Percentiles rank a stretch among this genome's conserved stretches.
phyloP scores from a whole-genome alignment of 108 stramenopile genomes.

The Pseudonitzschia pungens region DNA sequence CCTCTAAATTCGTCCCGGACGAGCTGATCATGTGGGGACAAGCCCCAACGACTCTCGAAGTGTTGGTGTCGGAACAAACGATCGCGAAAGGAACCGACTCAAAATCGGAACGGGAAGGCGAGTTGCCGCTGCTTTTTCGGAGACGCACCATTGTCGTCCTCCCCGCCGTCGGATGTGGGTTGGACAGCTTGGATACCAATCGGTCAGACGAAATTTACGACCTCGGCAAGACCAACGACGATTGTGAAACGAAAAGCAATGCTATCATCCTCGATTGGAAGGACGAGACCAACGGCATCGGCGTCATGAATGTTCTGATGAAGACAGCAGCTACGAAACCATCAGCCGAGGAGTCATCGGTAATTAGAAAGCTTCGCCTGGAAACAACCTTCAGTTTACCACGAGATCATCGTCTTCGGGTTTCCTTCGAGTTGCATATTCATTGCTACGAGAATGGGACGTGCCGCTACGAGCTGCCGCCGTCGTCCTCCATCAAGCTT shows the following conservation, averaged over 20 bases:
- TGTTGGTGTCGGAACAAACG: constrained; percentile 36
- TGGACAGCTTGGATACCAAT: neutral
- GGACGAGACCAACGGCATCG: neutral
- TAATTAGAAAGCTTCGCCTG: neutral
- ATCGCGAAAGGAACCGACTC: neutral
- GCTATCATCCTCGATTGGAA: neutral
- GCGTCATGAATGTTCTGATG: neutral
- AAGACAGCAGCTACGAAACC: neutral
- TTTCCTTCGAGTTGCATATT: neutral
- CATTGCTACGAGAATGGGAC: neutral
- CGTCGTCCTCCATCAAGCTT: neutral
- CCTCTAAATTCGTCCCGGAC: constrained; percentile 56
- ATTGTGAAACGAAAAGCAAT: neutral
- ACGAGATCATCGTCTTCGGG: neutral
- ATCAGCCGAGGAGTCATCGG: neutral
- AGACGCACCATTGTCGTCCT: neutral
- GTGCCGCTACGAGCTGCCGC: neutral
- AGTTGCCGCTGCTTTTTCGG: neutral
- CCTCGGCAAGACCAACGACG: neutral
- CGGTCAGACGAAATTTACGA: neutral
- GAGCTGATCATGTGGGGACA: constrained; percentile 68
- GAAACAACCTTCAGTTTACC: constrained; percentile 2
- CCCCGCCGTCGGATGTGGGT: constrained; percentile 1
- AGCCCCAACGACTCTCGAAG: constrained; percentile 37
- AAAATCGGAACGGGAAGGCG: neutral